A percentile compares a stretch with the other conserved stretches of the same genome.
phyloP scores from a whole-genome alignment of 2,329 filamentous ascomycete genomes.

The Bertia moriformis region DNA sequence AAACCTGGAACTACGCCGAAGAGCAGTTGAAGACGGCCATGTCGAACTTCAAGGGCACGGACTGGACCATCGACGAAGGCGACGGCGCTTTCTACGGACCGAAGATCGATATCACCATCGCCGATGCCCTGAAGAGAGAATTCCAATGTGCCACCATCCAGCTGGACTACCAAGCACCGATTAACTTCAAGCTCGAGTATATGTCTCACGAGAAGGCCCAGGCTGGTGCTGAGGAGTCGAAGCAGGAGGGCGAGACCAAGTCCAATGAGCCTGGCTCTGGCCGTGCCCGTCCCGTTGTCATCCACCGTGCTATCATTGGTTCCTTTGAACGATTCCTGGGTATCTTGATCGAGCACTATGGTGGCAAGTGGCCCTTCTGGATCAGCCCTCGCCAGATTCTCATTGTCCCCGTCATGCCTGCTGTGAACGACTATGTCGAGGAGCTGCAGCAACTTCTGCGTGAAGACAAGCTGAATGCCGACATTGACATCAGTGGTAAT shows the following conservation, averaged over 20 bases:
- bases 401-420: slow-evolving; percentile 35
- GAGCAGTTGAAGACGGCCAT: slow-evolving; percentile 44
- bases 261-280: slow-evolving; percentile 10
- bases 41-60: slow-evolving; percentile 40
- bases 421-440: slow-evolving; percentile 34
- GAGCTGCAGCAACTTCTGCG: slow-evolving; percentile 33
- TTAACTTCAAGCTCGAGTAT: slow-evolving; percentile 55
- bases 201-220: slow-evolving; percentile 35
- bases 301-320: slow-evolving; percentile 38
- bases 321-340: slow-evolving; percentile 40
- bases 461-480: slow-evolving; percentile 29
- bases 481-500: slow-evolving; percentile 35
- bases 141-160: slow-evolving; percentile 56
- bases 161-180: slow-evolving; percentile 53
- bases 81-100: slow-evolving; percentile 61
- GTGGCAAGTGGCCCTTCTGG: slow-evolving; percentile 42
- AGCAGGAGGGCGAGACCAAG: slow-evolving; percentile 6
- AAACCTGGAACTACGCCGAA: slow-evolving; percentile 53
- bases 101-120: slow-evolving; percentile 38
- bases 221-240: slow-evolving; percentile 10
- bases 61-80: slow-evolving; percentile 54
- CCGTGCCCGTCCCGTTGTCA: slow-evolving; percentile 38
- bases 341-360: slow-evolving; percentile 38
- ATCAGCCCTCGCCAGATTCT: slow-evolving; percentile 35
- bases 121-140: slow-evolving; percentile 49